A percentile compares a stretch with the other conserved stretches of the same genome.
These are phyloP conservation scores for Penicillium angulare DNA, from an alignment of 495 filamentous ascomycete species.

Conservation along the genomic window DNA sequence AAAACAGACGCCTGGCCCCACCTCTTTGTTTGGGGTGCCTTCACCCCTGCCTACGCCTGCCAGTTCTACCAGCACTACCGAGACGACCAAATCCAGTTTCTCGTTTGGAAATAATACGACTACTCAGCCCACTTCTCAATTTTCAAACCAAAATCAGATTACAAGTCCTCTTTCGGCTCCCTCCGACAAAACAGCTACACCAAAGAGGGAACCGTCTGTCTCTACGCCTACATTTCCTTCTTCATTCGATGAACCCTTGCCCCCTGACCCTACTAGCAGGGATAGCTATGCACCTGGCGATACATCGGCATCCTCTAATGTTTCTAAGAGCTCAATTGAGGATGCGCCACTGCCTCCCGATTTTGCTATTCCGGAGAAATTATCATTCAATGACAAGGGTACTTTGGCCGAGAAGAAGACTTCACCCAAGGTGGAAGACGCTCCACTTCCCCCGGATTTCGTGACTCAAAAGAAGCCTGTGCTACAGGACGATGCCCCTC, in stretches of 20 bases:
- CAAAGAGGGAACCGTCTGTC: slow-evolving; percentile 20
- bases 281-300: slow-evolving; percentile 61
- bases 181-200: slow-evolving; percentile 39
- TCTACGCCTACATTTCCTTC: slow-evolving; percentile 23
- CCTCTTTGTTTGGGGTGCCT: slow-evolving; percentile 1
- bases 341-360: slow-evolving; percentile 38
- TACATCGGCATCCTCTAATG: slow-evolving; percentile 65
- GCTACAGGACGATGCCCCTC: slow-evolving; percentile 34
- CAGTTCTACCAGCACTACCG: slow-evolving; percentile 31
- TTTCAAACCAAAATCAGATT: slow-evolving; percentile 20
- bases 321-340: slow-evolving; percentile 46
- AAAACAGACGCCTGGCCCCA: neutral
- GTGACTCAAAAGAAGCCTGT: neutral
- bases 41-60: slow-evolving; percentile 5
- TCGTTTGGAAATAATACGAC: slow-evolving; percentile 34
- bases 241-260: slow-evolving; percentile 61
- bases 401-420: slow-evolving; percentile 38
- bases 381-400: slow-evolving; percentile 25
- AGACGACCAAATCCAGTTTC: slow-evolving; percentile 35
- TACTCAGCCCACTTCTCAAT: slow-evolving; percentile 10
- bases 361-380: slow-evolving; percentile 18
- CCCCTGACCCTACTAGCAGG: slow-evolving; percentile 76
- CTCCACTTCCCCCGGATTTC: slow-evolving; percentile 48
- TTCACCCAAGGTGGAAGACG: too few species aligned
- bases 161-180: slow-evolving; percentile 32